Conservation (phyloP, 2,329 filamentous ascomycete genomes). For the Elsinoe ampelina region DNA sequence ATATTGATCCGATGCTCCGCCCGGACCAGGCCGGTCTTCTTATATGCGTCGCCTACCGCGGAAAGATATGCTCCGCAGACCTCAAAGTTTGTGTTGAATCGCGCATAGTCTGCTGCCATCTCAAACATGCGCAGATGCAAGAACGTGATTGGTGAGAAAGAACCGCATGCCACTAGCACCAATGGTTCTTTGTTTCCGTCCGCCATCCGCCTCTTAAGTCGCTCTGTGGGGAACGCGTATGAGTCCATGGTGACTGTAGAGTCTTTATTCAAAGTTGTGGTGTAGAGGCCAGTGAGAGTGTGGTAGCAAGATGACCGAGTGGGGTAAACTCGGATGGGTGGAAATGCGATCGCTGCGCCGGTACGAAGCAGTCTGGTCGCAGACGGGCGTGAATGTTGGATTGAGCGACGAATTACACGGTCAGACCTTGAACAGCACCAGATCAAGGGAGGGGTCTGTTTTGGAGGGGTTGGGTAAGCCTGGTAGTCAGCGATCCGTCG, state of each 20-base stretch:
- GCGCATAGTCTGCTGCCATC: constrained; percentile 72
- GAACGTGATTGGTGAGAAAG: constrained; percentile 41
- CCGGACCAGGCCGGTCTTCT: constrained; percentile 68
- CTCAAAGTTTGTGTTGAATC: constrained; percentile 68
- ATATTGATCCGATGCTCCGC: constrained; percentile 70
- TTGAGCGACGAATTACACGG: too few species aligned
- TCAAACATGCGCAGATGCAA: constrained; percentile 81
- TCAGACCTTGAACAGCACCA: too few species aligned
- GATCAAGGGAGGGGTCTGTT: background rate
- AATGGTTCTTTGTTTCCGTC: constrained; percentile 52
- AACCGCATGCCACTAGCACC: constrained; percentile 60
- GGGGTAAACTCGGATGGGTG: background rate
- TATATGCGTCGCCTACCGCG: constrained; percentile 67
- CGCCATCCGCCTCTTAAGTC: constrained; percentile 48
- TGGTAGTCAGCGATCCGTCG: background rate
- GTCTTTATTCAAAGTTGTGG: background rate
- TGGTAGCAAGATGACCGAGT: background rate
- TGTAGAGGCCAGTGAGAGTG: background rate
- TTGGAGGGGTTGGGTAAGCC: background rate
- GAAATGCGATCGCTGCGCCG: background rate
- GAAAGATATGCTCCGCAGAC: constrained; percentile 78
- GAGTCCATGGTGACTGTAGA: constrained; percentile 30
- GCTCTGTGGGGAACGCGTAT: constrained; percentile 54
- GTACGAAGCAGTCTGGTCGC: too few species aligned
- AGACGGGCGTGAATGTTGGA: too few species aligned